phyloP scores from a whole-genome alignment of 306 rosid genomes.

The Mimosa pudica region DNA sequence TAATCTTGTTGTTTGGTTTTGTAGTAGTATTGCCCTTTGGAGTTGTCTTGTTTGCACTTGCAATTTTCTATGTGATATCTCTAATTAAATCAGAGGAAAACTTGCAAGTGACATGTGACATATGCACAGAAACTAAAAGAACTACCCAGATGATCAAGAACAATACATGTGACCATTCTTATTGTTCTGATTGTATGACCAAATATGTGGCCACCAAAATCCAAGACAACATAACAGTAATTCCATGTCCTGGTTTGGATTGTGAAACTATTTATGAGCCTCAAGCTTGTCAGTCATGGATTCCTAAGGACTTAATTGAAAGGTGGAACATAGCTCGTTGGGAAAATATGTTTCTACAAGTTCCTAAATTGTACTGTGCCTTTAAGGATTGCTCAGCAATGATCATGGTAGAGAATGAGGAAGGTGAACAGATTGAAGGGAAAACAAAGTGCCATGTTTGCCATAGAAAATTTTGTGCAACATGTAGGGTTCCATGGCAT shows the following conservation, averaged over 20 bases:
- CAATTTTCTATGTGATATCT: background rate
- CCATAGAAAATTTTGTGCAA: conserved; percentile 63
- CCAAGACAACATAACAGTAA: conserved; percentile 39
- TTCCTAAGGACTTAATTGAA: conserved; percentile 46
- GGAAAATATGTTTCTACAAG: conserved; percentile 33
- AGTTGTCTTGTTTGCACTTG: no score
- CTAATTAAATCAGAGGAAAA: background rate
- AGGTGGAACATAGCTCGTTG: conserved; percentile 53
- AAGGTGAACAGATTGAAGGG: background rate
- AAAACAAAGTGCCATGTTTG: conserved; percentile 65
- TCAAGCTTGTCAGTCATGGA: conserved; percentile 44
- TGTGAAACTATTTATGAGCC: conserved; percentile 47
- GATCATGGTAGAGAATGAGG: background rate
- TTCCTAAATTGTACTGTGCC: conserved; percentile 19
- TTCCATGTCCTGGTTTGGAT: conserved; percentile 55
- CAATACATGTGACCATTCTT: conserved; percentile 48
- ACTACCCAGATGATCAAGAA: conserved; percentile 41
- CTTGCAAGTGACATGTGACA: conserved; percentile 41
- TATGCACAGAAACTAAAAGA: conserved; percentile 47
- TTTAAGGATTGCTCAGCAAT: conserved; percentile 22
- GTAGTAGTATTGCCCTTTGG: no score
- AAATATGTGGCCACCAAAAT: conserved; percentile 62
- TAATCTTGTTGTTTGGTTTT: no score
- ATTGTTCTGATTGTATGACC: conserved; percentile 52
- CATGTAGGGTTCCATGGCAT: conserved; percentile 70